A percentile compares a stretch with the other conserved stretches of the same genome.
These are phyloP conservation scores for Calamus simplicifolius DNA, from an alignment of 176 grass and related monocot species.

Conservation along the genomic window DNA sequence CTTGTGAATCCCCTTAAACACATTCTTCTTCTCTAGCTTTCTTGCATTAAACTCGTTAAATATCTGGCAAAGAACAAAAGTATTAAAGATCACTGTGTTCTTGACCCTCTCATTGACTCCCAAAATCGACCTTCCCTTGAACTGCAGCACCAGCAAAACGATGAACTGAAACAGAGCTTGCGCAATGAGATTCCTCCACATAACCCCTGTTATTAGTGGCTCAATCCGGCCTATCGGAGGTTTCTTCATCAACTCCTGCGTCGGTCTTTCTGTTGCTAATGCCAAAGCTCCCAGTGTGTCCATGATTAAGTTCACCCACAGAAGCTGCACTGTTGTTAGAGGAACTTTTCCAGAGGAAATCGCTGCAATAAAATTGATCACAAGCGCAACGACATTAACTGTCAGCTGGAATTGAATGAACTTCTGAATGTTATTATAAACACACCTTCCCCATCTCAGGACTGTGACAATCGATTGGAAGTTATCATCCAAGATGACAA, in stretches of 20 bases:
- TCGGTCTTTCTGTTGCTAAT: constrained; percentile 49
- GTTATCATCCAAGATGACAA: constrained; percentile 78
- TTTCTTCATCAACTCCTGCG: constrained; percentile 40
- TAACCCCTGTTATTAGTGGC: constrained; percentile 74
- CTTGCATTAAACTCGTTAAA: constrained; percentile 93
- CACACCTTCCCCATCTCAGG: constrained; percentile 70
- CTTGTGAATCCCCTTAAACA: constrained; percentile 51
- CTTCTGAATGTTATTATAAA: constrained; percentile 81
- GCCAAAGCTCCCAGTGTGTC: constrained; percentile 77
- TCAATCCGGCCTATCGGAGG: constrained; percentile 46
- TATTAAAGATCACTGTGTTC: constrained; percentile 83
- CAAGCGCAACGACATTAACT: constrained; percentile 52
- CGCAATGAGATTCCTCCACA: constrained; percentile 73
- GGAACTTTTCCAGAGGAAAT: constrained; percentile 39
- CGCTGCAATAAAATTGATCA: constrained; percentile 49
- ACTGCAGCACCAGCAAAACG: constrained; percentile 50
- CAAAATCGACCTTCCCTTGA: constrained; percentile 23
- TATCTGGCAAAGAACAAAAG: constrained; percentile 85
- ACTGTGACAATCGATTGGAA: constrained; percentile 66
- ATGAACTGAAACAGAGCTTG: constrained; percentile 57
- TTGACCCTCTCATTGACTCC: constrained; percentile 36
- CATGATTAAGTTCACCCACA: constrained; percentile 92
- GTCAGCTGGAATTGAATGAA: constrained; percentile 92
- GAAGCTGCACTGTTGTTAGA: constrained; percentile 52
- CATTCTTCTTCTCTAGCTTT: constrained; percentile 67